phyloP scores from a whole-genome alignment of 1,284 basidiomycete species.

The Tremellales sp. region DNA sequence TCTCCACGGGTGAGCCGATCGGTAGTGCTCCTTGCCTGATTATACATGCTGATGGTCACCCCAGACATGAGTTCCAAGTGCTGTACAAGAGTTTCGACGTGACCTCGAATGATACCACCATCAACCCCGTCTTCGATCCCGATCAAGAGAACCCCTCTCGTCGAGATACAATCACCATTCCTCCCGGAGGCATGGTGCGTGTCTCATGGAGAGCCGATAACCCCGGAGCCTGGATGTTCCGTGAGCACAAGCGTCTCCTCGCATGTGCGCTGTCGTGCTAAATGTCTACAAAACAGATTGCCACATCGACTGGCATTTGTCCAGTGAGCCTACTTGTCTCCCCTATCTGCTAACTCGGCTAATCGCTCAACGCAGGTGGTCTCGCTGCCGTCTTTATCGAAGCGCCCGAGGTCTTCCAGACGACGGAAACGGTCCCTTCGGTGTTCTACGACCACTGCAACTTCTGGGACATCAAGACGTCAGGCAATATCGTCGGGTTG shows the following conservation, averaged over 20 bases:
- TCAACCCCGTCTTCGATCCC: slow-evolving; percentile 77
- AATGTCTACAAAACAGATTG: not conserved
- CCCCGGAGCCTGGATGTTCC: slow-evolving; percentile 54
- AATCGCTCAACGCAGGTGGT: slow-evolving; percentile 39
- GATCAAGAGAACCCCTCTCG: slow-evolving; percentile 78
- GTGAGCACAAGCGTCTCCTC: slow-evolving; percentile 40
- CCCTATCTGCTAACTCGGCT: slow-evolving; percentile 19
- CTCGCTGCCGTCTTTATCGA: slow-evolving; percentile 50
- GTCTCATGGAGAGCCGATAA: slow-evolving; percentile 53
- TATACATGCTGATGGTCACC: slow-evolving; percentile 56
- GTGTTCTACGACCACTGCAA: slow-evolving; percentile 63
- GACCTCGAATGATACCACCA: slow-evolving; percentile 65
- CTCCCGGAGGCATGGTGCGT: slow-evolving; percentile 48
- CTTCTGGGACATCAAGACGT: slow-evolving; percentile 56
- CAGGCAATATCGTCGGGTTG: slow-evolving; percentile 61
- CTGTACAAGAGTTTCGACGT: slow-evolving; percentile 69
- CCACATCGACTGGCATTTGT: slow-evolving; percentile 45
- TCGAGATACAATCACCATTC: slow-evolving; percentile 59
- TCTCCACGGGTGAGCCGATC: slow-evolving; percentile 41
- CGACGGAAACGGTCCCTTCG: slow-evolving; percentile 31
- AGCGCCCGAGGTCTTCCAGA: slow-evolving; percentile 45
- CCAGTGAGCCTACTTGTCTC: not conserved
- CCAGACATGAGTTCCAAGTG: slow-evolving; percentile 78
- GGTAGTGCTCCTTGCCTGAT: not conserved
- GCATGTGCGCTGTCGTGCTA: not conserved